Base-by-base conservation (phyloP, 192 early-diverging fungal species). In the Gigaspora rosea region DNA sequence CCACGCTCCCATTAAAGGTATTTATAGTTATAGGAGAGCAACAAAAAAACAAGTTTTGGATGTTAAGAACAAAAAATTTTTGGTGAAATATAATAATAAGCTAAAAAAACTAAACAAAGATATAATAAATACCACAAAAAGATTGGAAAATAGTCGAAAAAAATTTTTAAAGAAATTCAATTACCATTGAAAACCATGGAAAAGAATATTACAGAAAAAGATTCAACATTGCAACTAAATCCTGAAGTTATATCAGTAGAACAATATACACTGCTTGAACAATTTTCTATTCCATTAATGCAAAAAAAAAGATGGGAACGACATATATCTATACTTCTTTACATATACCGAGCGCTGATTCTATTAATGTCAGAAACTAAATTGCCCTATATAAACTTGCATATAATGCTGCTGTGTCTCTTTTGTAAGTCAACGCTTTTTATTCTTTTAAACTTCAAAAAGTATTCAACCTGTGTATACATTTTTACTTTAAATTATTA, bases 41-140 rank as follows among this genome's bases (percentile, higher is more conserved):
- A 67, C 67, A 13, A 76, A 76, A 56, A 76, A 76, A 48, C 6
- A 11, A 20, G 63, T 51, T 13, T 33, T 76, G 22, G 61, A 76
- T 47, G 32, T 52, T 20, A 63, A 76, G 54, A 76, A 65, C 10
- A 76, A 76, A 46, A 76, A 76, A 32, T 76, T 76, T 67, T 76
- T 76, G 35, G 12, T 15, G 27, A 57, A 36, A 36, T 67, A 76
- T 56, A 20, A 67, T 20, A 7, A 18, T 1, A 11, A 47, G 9
- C 54, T 76, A 27, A 49, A 57, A 35, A n/a, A 5, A n/a, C 36
- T 47, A 13, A 66, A 41, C 11, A 13, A 41, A 1, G 12, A 15
- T 22, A 20, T 76, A 12, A 50, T 22, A 36, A 57, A 10, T 6
- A 20, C 12, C 36, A 47, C 41, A 5, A 65, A 8, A 3, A n/a